Base-by-base conservation (phyloP, 495 filamentous ascomycete genomes). In the Penicillium lividum region DNA sequence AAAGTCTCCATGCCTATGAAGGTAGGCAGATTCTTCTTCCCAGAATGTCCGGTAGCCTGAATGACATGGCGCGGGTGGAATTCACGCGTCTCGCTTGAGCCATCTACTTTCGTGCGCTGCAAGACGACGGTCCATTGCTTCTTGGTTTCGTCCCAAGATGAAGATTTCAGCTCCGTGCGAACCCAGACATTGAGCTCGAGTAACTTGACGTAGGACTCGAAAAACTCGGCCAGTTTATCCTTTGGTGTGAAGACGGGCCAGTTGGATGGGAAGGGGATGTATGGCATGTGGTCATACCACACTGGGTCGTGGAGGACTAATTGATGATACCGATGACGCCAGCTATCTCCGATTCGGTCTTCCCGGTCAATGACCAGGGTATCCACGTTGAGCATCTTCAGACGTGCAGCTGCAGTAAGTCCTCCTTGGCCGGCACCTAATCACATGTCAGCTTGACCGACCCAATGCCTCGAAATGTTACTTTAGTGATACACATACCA, bases 171-270 rank as follows among this genome's bases (percentile, higher is more conserved):
- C 4, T 69, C 79, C 4, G 86, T 84, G 3, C 64, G 65, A 15
- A 77, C 87, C 90, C 90, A 93, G 13, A 91, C 80, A 63, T 93
- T 89, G 43, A 94, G 78, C 62, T 94, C 90, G n/a, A 92, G 73
- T 28, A 84, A 60, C 34, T 82, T 83, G 47, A 83, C 89, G 61
- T 94, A 94, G 3, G 78, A 77, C 45, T 92, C 86, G 65, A 93
- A 85, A 78, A 88, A 93, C 36, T 90, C 86, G 15, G 85, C 90
- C 0, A 92, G 77, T 58, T 93, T 93, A 67, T 93, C 89, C 64
- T 92, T 92, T 1, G 90, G 89, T 1, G 88, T 89, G 66, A 88
- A 90, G 28, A 86, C 62, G 3, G 77, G 77, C 88, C 89, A 93
- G 56, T 73, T 74, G 0, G 77, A 57, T 10, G 90, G 89, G 61